Base-by-base conservation (phyloP, 140 eudicot species). In the Erigeron philadelphicus region DNA sequence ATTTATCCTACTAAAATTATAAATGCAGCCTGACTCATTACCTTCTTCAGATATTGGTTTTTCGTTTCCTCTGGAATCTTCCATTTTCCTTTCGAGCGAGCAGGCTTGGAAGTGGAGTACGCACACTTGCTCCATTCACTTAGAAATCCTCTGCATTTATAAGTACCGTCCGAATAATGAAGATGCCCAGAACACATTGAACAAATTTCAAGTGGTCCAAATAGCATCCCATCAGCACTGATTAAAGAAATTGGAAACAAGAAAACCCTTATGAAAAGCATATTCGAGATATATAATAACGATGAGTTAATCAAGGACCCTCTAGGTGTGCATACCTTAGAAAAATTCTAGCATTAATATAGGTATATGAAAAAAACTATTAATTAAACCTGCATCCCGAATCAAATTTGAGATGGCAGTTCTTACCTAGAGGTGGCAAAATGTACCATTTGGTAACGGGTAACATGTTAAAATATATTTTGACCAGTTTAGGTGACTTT, bases 141-240 rank as follows among this genome's bases (percentile, higher is more conserved):
- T 68, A 89, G 53, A 75, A 65, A 89, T 38, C 95, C 96, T 75
- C 38, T 74, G 81, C 98, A 93, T 78, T 78, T 86, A 73, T 89
- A 93, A 66, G 79, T 85, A 72, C 96, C 90, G 45, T 90, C 87
- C 38, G 96, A 83, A 83, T 89, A 93, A 66, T 60, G 79, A 70
- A 87, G 94, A 79, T 72, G 72, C 55, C 95, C 95, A 13, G 84
- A 67, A 79, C 98, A 93, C 67, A 81, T 78, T 17, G 85, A 80
- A 71, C 98, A 89, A 42, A n/a, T 78, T 18, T 72, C 66, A 50
- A 87, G 96, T 23, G 90, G 82, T 57, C 98, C 96, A 74, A 93
- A 93, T 59, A 84, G 86, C 98, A 89, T 89, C 64, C 90, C 96
- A 61, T 93, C 98, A 58, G 90, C 98, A 82, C 98, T 93, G 79